A percentile compares a stretch with the other conserved stretches of the same genome.
Conservation (phyloP, 371 early-diverging fungal genomes). For the Aphelidium insulamus region DNA sequence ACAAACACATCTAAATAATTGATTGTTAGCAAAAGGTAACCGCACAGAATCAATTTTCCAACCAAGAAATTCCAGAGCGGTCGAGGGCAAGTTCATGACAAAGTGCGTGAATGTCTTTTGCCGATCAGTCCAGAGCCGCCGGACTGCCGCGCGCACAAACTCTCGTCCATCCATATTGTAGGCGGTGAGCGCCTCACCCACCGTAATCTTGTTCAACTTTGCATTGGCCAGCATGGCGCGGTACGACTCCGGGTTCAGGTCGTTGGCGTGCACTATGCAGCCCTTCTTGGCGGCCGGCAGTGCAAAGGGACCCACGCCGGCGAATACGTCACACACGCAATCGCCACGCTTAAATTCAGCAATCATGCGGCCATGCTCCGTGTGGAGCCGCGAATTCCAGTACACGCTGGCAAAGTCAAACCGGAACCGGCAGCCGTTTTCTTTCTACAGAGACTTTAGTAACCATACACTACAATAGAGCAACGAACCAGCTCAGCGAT, state of each 20-base stretch:
- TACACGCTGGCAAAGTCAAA: conserved; percentile 96
- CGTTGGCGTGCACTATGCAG: conserved; percentile 85
- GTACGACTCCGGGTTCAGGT: conserved; percentile 83
- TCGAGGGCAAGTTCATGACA: conserved; percentile 93
- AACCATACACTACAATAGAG: neutral
- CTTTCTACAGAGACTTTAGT: conserved; percentile 27
- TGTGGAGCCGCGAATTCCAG: conserved; percentile 96
- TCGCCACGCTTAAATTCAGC: conserved; percentile 43
- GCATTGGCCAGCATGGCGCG: conserved; percentile 60
- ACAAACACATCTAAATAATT: too few relatives aligned
- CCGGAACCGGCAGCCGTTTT: conserved; percentile 69
- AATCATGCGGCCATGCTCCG: conserved; percentile 83
- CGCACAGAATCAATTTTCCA: conserved; percentile 3
- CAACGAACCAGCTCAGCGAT: conserved; percentile 56
- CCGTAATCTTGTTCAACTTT: conserved; percentile 42
- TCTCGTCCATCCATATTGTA: conserved; percentile 82
- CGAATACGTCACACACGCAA: conserved; percentile 85
- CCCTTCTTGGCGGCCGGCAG: conserved; percentile 76
- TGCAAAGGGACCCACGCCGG: conserved; percentile 97
- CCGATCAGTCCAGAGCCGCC: conserved; percentile 15
- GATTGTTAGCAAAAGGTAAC: too few relatives aligned
- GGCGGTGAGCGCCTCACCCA: conserved; percentile 31
- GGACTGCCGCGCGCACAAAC: conserved; percentile 52
- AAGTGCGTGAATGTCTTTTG: conserved; percentile 64
- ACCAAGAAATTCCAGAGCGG: conserved; percentile 84